A percentile compares a stretch with the other conserved stretches of the same genome.
Conservation (phyloP, 2,329 filamentous ascomycete species). For the Aspergillus sp. region DNA sequence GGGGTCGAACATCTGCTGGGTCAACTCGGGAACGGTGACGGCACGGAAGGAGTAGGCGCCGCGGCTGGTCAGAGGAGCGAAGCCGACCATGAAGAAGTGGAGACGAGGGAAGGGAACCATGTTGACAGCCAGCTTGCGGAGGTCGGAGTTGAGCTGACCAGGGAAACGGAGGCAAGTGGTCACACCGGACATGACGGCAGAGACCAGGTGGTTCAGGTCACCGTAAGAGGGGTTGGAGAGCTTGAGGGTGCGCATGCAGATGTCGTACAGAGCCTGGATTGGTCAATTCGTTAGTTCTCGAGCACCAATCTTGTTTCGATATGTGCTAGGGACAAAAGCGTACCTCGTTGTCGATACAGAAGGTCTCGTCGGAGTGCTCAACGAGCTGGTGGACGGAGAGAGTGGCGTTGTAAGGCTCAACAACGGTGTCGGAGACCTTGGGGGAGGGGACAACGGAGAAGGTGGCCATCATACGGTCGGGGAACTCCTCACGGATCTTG, state of each 20-base stretch:
- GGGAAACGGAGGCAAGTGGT: slow-evolving; percentile 99
- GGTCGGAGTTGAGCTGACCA: slow-evolving; percentile 98
- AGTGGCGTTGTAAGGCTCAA: slow-evolving; percentile 99
- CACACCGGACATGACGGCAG: slow-evolving; percentile 98
- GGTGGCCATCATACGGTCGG: slow-evolving; percentile 99
- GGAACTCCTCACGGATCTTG: slow-evolving; percentile 99
- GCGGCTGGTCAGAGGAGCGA: slow-evolving; percentile 94
- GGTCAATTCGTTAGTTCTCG: not conserved
- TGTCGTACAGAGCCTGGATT: slow-evolving; percentile 85
- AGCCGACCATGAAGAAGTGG: slow-evolving; percentile 99
- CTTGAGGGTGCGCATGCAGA: slow-evolving; percentile 99
- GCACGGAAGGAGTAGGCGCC: slow-evolving; percentile 94
- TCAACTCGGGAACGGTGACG: slow-evolving; percentile 95
- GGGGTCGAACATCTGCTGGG: slow-evolving; percentile 99
- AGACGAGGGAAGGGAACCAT: slow-evolving; percentile 99
- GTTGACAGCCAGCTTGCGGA: slow-evolving; percentile 99
- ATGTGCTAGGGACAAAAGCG: slow-evolving; percentile 12
- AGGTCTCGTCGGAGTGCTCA: slow-evolving; percentile 99
- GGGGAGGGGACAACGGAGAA: slow-evolving; percentile 98
- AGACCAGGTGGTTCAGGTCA: slow-evolving; percentile 99
- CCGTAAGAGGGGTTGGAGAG: slow-evolving; percentile 97
- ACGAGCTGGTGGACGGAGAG: slow-evolving; percentile 98
- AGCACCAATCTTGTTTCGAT: slow-evolving; percentile 1
- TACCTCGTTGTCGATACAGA: slow-evolving; percentile 99
- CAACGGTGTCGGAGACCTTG: slow-evolving; percentile 99